Evolutionary conservation across 306 rosid genomes (phyloP).

Genomic region (Senna siamea): DNA sequence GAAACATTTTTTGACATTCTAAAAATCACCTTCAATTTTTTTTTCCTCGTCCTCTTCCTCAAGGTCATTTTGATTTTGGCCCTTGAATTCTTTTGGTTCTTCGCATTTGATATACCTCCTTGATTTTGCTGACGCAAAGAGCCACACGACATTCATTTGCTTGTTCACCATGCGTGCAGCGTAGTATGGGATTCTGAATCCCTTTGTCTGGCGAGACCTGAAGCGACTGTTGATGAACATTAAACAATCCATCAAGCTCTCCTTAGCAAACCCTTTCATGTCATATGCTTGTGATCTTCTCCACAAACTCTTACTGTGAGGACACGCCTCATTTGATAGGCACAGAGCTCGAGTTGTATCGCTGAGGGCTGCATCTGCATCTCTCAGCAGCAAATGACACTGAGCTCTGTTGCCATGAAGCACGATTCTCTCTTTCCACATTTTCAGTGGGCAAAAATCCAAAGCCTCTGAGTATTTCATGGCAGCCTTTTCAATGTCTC

Average conservation of each 20-base stretch:
- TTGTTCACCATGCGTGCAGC: conserved; percentile 61
- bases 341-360: conserved; percentile 73
- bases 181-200: conserved; percentile 51
- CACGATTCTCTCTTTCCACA: conserved; percentile 60
- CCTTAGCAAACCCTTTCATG: conserved; percentile 57
- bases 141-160: conserved; percentile 62
- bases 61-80: conserved; percentile 29
- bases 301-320: conserved; percentile 73
- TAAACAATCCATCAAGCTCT: conserved; percentile 72
- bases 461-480: conserved; percentile 63
- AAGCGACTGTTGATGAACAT: conserved; percentile 44
- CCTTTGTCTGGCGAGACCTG: conserved; percentile 32
- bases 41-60: conserved; percentile 32
- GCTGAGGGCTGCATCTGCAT: conserved; percentile 60
- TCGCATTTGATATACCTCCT: conserved; percentile 13
- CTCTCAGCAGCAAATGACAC: conserved; percentile 55
- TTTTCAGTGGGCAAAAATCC: conserved; percentile 49
- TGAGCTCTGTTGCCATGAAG: conserved; percentile 76
- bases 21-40: conserved; percentile 34
- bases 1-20: background rate
- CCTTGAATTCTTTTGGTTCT: conserved; percentile 10
- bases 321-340: conserved; percentile 45
- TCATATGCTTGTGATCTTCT: conserved; percentile 76
- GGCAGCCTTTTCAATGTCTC: conserved; percentile 55
- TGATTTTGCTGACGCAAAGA: conserved; percentile 48